These are phyloP conservation scores for Penicillium digitatum DNA, from an alignment of 2,329 filamentous ascomycete species.

Conservation along the genomic window DNA sequence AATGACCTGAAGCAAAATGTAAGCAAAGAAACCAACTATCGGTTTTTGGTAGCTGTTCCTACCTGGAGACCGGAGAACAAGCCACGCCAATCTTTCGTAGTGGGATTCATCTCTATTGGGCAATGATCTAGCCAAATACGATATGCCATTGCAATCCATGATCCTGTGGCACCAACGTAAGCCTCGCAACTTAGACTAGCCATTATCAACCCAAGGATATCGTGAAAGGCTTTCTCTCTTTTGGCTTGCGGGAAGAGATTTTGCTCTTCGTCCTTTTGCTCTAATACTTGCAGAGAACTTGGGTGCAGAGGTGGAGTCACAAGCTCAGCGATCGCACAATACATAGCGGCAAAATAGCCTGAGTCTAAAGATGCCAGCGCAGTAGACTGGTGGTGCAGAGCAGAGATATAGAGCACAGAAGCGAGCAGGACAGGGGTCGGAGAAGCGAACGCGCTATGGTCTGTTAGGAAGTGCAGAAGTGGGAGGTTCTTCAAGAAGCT, in stretches of 20 bases:
- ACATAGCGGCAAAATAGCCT: slow-evolving; percentile 26
- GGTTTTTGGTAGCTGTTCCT: not conserved
- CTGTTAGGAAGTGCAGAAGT: slow-evolving; percentile 29
- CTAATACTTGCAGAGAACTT: not conserved
- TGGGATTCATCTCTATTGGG: slow-evolving; percentile 11
- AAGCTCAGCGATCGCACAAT: slow-evolving; percentile 25
- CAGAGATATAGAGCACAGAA: slow-evolving; percentile 30
- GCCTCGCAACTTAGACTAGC: slow-evolving; percentile 31
- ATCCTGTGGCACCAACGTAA: slow-evolving; percentile 25
- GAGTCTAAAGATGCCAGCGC: slow-evolving; percentile 19
- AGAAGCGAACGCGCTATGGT: slow-evolving; percentile 23
- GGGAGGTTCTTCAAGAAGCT: slow-evolving; percentile 29
- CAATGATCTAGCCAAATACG: slow-evolving; percentile 29
- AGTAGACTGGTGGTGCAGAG: slow-evolving; percentile 21
- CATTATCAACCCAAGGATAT: slow-evolving; percentile 31
- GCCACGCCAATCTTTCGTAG: slow-evolving; percentile 22
- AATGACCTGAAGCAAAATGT: slow-evolving; percentile 19
- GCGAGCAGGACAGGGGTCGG: slow-evolving; percentile 28
- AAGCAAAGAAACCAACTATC: not conserved
- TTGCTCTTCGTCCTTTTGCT: not conserved
- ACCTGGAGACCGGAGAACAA: slow-evolving; percentile 30
- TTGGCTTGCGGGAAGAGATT: not conserved
- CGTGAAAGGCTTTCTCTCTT: slow-evolving; percentile 20
- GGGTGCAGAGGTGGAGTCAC: slow-evolving; percentile 13
- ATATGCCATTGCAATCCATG: slow-evolving; percentile 32